Base-by-base conservation (phyloP, 139 green algal genomes). In the Haematococcus sp. region DNA sequence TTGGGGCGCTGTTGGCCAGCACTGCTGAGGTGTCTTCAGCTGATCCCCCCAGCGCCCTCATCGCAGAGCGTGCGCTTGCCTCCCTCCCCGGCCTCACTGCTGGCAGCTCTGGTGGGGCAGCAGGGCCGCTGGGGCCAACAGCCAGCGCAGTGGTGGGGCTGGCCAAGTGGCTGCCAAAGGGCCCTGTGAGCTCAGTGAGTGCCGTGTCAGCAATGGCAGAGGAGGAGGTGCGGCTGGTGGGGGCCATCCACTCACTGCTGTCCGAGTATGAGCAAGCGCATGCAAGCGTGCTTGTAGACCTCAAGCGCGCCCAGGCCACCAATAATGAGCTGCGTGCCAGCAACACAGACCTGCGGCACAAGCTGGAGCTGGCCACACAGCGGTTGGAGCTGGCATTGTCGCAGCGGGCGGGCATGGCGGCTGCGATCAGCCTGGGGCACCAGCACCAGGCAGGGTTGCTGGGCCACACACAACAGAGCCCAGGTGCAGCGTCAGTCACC, bases 201-300 rank as follows among this genome's bases (percentile, higher is more conserved):
- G 70, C 70, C 4, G 64, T 76, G 66, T 70, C 70, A 19, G 64
- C 77, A 16, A 64, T 85, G 59, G 79, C 55, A 5, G 79, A 85
- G 75, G 74, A 85, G 74, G 70, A 85, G 75, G 32, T 76, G 70
- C 70, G 79, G 59, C 46, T 79, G 33, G 68, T 81, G 63, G 13
- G 66, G 16, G 61, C 59, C 31, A 79, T 84, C 31, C 58, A 76
- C 46, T 33, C 30, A 15, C 44, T 84, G 63, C 35, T 84, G 43
- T 63, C 25, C 1, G 20, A 69, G n/a, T 81, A 72, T 46, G 79
- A 84, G 63, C 27, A 23, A 43, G 34, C 52, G 22, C 66, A 68
- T 33, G 51, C 34, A 52, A 25, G 7, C 9, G 17, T 55, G 16
- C 34, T 49, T n/a, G 54, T 3, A 23, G 51, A 56, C 51, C 49